Evolutionary conservation across 1,284 basidiomycete species (phyloP), one percentile per base, ranked within the genome.

Genomic region (Sporisorium reilianum): DNA sequence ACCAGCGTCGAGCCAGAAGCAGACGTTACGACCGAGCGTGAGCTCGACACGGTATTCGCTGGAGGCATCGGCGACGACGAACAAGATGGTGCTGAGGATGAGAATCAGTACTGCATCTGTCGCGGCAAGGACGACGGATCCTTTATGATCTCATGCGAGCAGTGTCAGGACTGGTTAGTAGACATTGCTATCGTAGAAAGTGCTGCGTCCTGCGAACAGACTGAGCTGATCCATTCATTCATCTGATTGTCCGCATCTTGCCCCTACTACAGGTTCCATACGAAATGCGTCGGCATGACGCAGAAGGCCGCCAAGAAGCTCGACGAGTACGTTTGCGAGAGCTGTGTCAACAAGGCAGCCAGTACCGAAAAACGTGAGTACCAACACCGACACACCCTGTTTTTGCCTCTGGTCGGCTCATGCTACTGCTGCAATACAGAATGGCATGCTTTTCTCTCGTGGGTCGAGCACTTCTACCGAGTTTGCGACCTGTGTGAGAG

Each of bases 111-210:
- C 55, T 84, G 82, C 60, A 54, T 82, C 34, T 84, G 82, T 52
- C 75, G 75, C n/a, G 64, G 67, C 28, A 66, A 59, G 50, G 81
- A 84, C 42, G 76, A 84, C 61, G 81, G 81, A 16, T 74, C 77
- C 22, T 81, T 81, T 32, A 83, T 84, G 81, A 79, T 82, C 25
- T 80, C 72, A 32, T 83, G 82, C 68, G 77, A 70, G 38, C 67
- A 46, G 5, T 84, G 82, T 44, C 68, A 75, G 44, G 78, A 84
- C 48, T 84, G 82, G 82, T 84, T 67, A 70, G 79, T 80, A 51
- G 5, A 34, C 7, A 0, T 10, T n/a, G 10, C 14, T 7, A 20
- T 28, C n/a, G n/a, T n/a, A n/a, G n/a, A n/a, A n/a, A n/a, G n/a
- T n/a, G n/a, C n/a, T n/a, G n/a, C n/a, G n/a, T n/a, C n/a, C 26